Evolutionary conservation across 352 stramenopile genomes (phyloP).

Genomic region (Peronosclerospora sorghi): DNA sequence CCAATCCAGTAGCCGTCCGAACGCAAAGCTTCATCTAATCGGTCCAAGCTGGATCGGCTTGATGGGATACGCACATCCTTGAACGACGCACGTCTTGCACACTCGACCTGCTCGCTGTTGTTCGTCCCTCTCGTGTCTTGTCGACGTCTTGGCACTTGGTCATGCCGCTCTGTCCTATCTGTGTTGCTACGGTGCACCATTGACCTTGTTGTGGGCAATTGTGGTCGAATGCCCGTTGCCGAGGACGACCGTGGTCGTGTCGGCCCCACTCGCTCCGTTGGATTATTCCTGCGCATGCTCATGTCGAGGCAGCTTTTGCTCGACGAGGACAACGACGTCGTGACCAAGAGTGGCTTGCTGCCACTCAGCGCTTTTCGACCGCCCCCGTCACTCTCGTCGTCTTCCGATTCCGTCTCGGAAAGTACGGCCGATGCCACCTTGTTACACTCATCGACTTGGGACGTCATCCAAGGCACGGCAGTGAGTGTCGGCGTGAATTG

Average conservation of each 20-base stretch:
- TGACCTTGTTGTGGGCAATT: not conserved
- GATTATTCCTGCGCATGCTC: conserved; percentile 9
- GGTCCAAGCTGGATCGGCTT: conserved; percentile 20
- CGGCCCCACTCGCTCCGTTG: conserved; percentile 9
- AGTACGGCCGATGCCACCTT: conserved; percentile 13
- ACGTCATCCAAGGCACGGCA: conserved; percentile 2
- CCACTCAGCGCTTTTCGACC: not conserved
- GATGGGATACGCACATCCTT: conserved; percentile 18
- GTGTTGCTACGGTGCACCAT: not conserved
- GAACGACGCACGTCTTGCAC: conserved; percentile 19
- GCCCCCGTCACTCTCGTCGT: conserved; percentile 29
- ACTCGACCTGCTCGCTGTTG: conserved; percentile 8
- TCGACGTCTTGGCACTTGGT: conserved; percentile 12
- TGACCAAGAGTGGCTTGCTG: conserved; percentile 1
- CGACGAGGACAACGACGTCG: not conserved
- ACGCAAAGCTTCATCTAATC: conserved; percentile 42
- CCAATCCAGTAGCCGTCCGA: conserved; percentile 75
- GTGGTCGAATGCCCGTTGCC: conserved; percentile 4
- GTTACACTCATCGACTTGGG: conserved; percentile 8
- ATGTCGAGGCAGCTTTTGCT: conserved; percentile 14
- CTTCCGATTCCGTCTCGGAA: conserved; percentile 47
- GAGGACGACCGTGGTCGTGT: conserved; percentile 19
- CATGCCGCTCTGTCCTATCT: conserved; percentile 11
- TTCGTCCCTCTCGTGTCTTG: conserved; percentile 8
- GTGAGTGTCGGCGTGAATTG: not conserved